Evolutionary conservation across 2,329 filamentous ascomycete genomes (phyloP), one percentile per base, ranked within the genome.

Genomic region (Trichoderma koningii): DNA sequence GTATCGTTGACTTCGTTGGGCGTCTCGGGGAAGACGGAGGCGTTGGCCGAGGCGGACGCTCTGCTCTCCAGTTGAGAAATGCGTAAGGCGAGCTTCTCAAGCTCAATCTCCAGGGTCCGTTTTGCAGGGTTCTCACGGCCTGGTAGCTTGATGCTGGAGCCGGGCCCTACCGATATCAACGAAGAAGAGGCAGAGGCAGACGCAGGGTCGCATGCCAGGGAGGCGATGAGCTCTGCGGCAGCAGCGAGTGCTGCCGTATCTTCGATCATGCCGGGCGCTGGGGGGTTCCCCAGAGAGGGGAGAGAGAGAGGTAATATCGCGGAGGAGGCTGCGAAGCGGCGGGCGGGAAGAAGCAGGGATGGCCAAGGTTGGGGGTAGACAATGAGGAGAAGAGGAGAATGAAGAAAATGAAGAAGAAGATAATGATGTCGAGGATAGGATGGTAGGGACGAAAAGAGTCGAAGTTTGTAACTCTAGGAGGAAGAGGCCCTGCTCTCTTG

Each of bases 61-160:
- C 89, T 89, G 71, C 87, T 87, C 81, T 98, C 93, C 71, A 98
- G 86, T 69, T 89, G 87, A 69, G 93, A 90, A 70, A 98, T 87
- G 70, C 95, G 85, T 67, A 88, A 80, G 66, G 89, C 86, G 68
- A 98, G 85, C 64, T 91, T 89, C 57, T 89, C 86, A 65, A 99
- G 85, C 79, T 98, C 94, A 66, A 84, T 83, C 79, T 98, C 93
- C 67, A 98, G 86, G 38, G 84, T 84, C 70, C 85, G 83, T 80
- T 98, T 98, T 70, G 89, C 89, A 42, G 86, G 78, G 51, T 86
- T 89, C 66, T 92, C 85, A 65, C 86, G 84, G 66, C 95, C 95
- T 15, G 94, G 93, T 26, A 98, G 84, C 68, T 84, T 85, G 73
- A 94, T 83, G 69, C 84, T 81, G 60, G 78, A 76, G 66, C 78